phyloP scores from a whole-genome alignment of 306 rosid species.

The Quillaja saponaria region DNA sequence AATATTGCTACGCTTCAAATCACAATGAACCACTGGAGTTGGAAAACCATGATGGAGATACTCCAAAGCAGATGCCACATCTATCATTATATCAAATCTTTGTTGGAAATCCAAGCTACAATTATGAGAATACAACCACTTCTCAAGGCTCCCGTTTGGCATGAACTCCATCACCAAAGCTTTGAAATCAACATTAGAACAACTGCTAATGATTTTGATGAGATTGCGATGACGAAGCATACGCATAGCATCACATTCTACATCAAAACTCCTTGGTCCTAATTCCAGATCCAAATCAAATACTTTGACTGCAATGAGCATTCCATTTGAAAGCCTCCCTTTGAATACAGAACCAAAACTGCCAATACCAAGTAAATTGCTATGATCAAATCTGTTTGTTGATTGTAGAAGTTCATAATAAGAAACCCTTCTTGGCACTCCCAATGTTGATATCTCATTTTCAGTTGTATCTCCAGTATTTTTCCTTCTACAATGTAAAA shows the following conservation, averaged over 20 bases:
- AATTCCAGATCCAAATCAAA: conserved; percentile 15
- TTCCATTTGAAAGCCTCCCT: conserved; percentile 29
- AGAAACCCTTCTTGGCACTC: conserved; percentile 11
- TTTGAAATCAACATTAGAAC: conserved; percentile 27
- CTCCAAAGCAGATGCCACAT: conserved; percentile 34
- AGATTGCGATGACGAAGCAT: conserved; percentile 32
- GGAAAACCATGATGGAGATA: conserved; percentile 38
- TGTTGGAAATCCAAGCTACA: conserved; percentile 24
- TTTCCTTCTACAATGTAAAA: neutral
- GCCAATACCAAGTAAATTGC: conserved; percentile 23
- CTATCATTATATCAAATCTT: conserved; percentile 34
- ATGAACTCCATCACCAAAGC: conserved; percentile 32
- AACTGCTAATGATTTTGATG: conserved; percentile 18
- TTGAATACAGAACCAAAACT: conserved; percentile 31
- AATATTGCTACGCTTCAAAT: conserved; percentile 29
- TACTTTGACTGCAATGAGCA: conserved; percentile 28
- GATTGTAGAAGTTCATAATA: conserved; percentile 28
- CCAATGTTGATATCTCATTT: neutral
- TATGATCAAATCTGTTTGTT: conserved; percentile 19
- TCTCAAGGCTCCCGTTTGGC: conserved; percentile 35
- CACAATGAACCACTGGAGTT: conserved; percentile 31
- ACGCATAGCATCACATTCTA: conserved; percentile 26
- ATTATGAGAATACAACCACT: conserved; percentile 29
- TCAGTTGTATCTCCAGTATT: neutral
- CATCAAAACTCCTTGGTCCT: conserved; percentile 21